These are phyloP conservation scores for Sugiyamaella xylanicola DNA, from an alignment of 1,139 yeast species.

Conservation along the genomic window DNA sequence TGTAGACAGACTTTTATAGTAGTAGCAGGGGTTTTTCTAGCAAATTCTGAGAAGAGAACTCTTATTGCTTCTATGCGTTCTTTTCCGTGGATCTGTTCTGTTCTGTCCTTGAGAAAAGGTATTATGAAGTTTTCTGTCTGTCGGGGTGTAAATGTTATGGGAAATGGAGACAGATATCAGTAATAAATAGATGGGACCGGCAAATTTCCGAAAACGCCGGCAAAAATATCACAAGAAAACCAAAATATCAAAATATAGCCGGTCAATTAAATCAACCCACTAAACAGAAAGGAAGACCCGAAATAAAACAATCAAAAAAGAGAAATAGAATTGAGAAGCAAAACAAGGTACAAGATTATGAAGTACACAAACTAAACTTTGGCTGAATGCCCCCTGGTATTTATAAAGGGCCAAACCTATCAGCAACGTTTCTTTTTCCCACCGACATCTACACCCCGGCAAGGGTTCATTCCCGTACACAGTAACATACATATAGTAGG, in stretches of 20 bases:
- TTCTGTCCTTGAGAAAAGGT: not conserved
- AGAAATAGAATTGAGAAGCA: not conserved
- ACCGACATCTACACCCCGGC: not conserved
- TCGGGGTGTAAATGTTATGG: conserved; percentile 2
- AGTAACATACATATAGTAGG: not conserved
- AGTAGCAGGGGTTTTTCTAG: not conserved
- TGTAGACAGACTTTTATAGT: no score
- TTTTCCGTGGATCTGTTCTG: not conserved
- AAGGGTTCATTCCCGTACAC: not conserved
- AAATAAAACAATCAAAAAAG: not conserved
- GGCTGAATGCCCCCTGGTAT: conserved; percentile 9
- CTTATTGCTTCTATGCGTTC: no score
- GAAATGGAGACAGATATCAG: not conserved
- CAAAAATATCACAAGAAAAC: not conserved
- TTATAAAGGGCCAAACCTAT: conserved; percentile 6
- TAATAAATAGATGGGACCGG: not conserved
- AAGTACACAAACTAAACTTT: not conserved
- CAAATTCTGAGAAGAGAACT: not conserved
- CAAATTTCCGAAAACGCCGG: conserved; percentile 1
- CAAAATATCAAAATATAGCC: not conserved
- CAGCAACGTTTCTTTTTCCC: not conserved
- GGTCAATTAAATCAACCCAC: not conserved
- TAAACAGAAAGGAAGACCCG: not conserved
- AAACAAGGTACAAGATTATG: not conserved
- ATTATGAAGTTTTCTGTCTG: no score